phyloP scores from a whole-genome alignment of 208 protist genomes.

The Angomonas desouzai region DNA sequence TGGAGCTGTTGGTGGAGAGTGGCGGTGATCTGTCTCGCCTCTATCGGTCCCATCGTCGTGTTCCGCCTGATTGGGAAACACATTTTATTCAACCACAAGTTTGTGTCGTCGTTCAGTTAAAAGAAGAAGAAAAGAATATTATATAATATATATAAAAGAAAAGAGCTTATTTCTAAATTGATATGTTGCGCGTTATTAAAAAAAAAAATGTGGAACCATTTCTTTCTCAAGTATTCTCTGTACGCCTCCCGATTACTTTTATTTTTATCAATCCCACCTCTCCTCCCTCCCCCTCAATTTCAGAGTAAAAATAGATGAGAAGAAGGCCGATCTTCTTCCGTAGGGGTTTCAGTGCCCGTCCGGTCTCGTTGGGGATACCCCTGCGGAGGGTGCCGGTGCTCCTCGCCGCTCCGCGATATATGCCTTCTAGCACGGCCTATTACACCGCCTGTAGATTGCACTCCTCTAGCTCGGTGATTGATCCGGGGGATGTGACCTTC shows the following conservation, averaged over 20 bases:
- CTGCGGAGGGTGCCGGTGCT: no score
- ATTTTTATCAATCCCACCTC: neutral
- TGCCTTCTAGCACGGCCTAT: no score
- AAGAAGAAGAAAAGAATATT: no score
- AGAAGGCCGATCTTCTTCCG: neutral
- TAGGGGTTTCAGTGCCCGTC: neutral
- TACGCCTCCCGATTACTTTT: neutral
- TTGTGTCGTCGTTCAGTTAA: constrained; percentile 20
- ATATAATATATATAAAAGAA: neutral
- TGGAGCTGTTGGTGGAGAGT: constrained; percentile 89
- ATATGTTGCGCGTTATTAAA: neutral
- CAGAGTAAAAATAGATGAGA: neutral
- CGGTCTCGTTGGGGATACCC: neutral
- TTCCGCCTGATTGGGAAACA: constrained; percentile 44
- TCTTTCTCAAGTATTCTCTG: neutral
- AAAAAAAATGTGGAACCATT: constrained; percentile 9
- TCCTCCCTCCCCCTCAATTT: neutral
- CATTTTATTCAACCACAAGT: constrained; percentile 40
- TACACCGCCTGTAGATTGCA: no score
- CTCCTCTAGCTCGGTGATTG: neutral
- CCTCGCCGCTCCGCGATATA: no score
- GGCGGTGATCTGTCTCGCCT: constrained; percentile 70
- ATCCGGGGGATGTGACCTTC: neutral
- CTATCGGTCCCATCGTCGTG: constrained; percentile 51
- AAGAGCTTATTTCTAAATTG: constrained; percentile 1